These are phyloP conservation scores for Lindgomyces ingoldianus DNA, from an alignment of 495 filamentous ascomycete species.

Conservation along the genomic window DNA sequence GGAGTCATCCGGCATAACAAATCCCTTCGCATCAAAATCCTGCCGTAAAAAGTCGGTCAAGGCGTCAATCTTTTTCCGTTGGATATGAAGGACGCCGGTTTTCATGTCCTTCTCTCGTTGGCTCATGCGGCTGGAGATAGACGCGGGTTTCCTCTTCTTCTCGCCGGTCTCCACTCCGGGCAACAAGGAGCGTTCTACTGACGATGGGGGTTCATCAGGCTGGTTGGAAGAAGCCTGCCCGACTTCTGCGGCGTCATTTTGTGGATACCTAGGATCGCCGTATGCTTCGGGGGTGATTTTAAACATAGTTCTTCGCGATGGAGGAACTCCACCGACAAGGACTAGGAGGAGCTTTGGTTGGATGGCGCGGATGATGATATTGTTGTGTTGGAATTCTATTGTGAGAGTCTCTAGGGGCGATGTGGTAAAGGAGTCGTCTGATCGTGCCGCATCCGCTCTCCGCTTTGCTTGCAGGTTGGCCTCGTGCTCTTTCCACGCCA, in stretches of 20 bases:
- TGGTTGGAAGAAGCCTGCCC: neutral
- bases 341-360: slow-evolving; percentile 46
- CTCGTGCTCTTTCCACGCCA: slow-evolving; percentile 47
- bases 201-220: neutral
- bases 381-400: slow-evolving; percentile 43
- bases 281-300: slow-evolving; percentile 40
- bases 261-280: slow-evolving; percentile 42
- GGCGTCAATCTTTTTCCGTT: slow-evolving; percentile 47
- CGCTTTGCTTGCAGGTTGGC: slow-evolving; percentile 5
- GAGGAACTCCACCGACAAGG: slow-evolving; percentile 46
- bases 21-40: slow-evolving; percentile 42
- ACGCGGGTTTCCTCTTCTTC: slow-evolving; percentile 19
- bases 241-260: slow-evolving; percentile 9
- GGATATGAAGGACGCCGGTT: slow-evolving; percentile 41
- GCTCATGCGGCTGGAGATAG: slow-evolving; percentile 33
- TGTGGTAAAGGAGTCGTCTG: neutral
- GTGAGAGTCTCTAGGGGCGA: slow-evolving; percentile 43
- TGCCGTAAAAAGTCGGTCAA: slow-evolving; percentile 39
- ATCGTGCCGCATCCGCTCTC: neutral
- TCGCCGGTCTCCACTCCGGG: neutral
- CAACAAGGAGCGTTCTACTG: neutral
- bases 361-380: slow-evolving; percentile 45
- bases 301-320: slow-evolving; percentile 36
- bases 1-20: slow-evolving; percentile 46
- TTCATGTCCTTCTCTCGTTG: slow-evolving; percentile 40